Percentiles rank a stretch among this genome's conserved stretches.
Conservation (phyloP, 306 rosid genomes). For the Quercus gilva region DNA sequence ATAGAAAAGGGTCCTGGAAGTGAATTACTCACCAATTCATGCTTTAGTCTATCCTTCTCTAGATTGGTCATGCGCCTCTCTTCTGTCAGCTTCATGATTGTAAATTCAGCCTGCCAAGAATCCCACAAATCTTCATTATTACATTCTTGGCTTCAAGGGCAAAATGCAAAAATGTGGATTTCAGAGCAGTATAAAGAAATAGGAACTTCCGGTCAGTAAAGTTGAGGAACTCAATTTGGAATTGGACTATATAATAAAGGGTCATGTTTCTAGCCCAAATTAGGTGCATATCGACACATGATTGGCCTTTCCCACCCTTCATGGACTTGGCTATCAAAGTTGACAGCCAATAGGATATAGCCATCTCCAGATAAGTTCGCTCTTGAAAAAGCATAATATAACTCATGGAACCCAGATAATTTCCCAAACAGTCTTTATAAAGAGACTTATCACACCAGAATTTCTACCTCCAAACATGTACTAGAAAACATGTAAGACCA, state of each 20-base stretch:
- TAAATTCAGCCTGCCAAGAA: constrained; percentile 63
- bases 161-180: background rate
- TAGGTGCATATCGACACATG: background rate
- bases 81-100: constrained; percentile 56
- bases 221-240: constrained; percentile 13
- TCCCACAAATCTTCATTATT: constrained; percentile 20
- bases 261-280: constrained; percentile 8
- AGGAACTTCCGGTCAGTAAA: background rate
- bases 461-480: constrained; percentile 14
- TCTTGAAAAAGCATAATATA: background rate
- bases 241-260: constrained; percentile 21
- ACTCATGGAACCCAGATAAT: background rate
- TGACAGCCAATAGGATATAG: background rate
- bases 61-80: constrained; percentile 42
- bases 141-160: constrained; percentile 3
- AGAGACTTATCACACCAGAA: background rate
- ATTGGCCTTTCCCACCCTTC: background rate
- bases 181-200: constrained; percentile 1
- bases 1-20: background rate
- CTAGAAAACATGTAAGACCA: constrained; percentile 6
- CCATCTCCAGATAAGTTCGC: background rate
- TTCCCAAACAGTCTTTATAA: constrained; percentile 13
- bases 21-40: constrained; percentile 58
- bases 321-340: background rate
- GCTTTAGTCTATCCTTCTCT: constrained; percentile 61